phyloP scores from a whole-genome alignment of 2,329 filamentous ascomycete genomes.

The Davidsoniella australis region DNA sequence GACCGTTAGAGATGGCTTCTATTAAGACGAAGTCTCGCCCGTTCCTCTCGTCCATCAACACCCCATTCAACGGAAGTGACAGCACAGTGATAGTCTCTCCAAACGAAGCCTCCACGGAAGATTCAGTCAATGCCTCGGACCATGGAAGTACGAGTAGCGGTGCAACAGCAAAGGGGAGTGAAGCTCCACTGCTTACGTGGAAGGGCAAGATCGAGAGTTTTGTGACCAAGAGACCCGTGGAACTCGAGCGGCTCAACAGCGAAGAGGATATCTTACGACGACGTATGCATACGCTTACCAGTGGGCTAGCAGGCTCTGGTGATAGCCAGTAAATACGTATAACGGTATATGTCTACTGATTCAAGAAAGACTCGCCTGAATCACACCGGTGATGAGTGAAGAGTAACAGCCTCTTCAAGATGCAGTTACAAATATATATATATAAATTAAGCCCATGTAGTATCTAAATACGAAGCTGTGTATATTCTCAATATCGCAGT shows the following conservation, averaged over 20 bases:
- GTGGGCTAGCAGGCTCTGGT: slow-evolving; percentile 32
- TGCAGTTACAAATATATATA: too few relatives aligned
- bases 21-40: slow-evolving; percentile 23
- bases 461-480: too few relatives aligned
- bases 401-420: too few relatives aligned
- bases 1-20: slow-evolving; percentile 65
- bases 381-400: too few relatives aligned
- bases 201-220: slow-evolving; percentile 16
- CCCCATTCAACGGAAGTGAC: slow-evolving; percentile 11
- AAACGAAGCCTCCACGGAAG: slow-evolving; percentile 13
- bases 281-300: slow-evolving; percentile 40
- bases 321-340: slow-evolving; percentile 22
- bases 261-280: slow-evolving; percentile 39
- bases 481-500: too few relatives aligned
- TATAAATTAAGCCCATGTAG: too few relatives aligned
- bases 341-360: background rate
- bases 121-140: slow-evolving; percentile 15
- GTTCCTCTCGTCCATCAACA: background rate
- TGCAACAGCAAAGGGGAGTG: too few relatives aligned
- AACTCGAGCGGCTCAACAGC: slow-evolving; percentile 36
- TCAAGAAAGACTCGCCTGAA: too few relatives aligned
- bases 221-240: slow-evolving; percentile 25
- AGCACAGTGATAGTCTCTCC: slow-evolving; percentile 12
- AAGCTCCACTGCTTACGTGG: slow-evolving; percentile 13
- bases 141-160: slow-evolving; percentile 16